Percentiles rank a stretch among this genome's conserved stretches.
These are phyloP conservation scores for Rutstroemia sp. DNA, from an alignment of 2,329 filamentous ascomycete genomes.

Conservation along the genomic window DNA sequence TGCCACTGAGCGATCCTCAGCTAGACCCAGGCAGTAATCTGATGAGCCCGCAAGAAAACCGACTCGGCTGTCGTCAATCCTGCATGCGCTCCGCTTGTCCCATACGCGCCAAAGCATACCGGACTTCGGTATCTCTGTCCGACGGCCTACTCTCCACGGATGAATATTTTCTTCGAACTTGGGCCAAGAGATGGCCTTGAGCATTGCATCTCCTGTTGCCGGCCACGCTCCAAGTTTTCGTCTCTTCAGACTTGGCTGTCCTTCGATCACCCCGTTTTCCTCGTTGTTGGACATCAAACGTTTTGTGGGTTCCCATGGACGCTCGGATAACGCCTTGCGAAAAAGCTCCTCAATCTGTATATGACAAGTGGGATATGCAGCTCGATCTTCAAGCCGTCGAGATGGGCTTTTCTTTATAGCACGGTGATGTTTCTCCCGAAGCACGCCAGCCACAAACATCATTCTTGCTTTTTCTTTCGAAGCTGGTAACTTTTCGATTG, in stretches of 20 bases:
- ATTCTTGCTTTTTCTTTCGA: no score
- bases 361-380: not conserved
- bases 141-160: not conserved
- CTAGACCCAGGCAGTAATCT: not conserved
- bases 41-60: not conserved
- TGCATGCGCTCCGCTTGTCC: not conserved
- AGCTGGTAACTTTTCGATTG: no score
- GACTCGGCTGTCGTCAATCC: not conserved
- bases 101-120: not conserved
- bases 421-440: no score
- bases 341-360: not conserved
- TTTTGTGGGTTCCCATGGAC: not conserved
- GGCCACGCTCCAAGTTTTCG: not conserved
- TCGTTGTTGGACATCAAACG: not conserved
- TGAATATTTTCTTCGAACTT: not conserved
- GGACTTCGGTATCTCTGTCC: not conserved
- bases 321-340: not conserved
- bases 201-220: not conserved
- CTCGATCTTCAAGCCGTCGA: not conserved
- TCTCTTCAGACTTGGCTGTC: not conserved
- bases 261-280: not conserved
- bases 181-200: not conserved
- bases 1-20: not conserved
- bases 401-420: not conserved
- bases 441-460: no score